phyloP scores from a whole-genome alignment of 169 alveolate genomes.

The Plasmodium berghei region DNA sequence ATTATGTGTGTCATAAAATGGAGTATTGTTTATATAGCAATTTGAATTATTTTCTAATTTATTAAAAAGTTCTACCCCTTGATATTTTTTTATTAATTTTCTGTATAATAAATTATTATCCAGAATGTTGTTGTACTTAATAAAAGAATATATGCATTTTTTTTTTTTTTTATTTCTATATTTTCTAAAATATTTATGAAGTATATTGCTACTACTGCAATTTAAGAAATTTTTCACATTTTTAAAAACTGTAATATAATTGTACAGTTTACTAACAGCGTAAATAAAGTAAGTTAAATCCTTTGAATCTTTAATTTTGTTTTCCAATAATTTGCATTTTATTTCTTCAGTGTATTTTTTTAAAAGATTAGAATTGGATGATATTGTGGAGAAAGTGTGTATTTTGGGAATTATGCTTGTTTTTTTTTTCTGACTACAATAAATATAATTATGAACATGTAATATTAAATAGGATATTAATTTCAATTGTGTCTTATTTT shows the following conservation, averaged over 20 bases:
- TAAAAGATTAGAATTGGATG: too few species aligned
- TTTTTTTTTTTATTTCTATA: neutral
- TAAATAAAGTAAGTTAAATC: neutral
- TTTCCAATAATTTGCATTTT: too few species aligned
- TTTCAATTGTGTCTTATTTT: slow-evolving; percentile 50
- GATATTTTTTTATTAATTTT: neutral
- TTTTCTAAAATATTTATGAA: neutral
- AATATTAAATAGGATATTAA: slow-evolving; percentile 23
- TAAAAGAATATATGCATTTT: neutral
- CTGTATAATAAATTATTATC: neutral
- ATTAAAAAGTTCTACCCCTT: neutral
- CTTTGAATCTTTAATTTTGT: too few species aligned
- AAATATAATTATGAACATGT: slow-evolving; percentile 15
- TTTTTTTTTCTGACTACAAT: neutral
- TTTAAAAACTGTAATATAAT: neutral
- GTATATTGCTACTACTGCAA: too few species aligned
- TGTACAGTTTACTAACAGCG: neutral
- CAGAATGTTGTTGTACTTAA: neutral
- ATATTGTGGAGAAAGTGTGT: too few species aligned
- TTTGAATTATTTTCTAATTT: neutral
- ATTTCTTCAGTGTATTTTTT: too few species aligned
- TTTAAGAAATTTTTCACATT: neutral
- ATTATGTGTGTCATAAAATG: neutral
- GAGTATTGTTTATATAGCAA: neutral
- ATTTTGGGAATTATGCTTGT: neutral